phyloP scores from a whole-genome alignment of 2,329 filamentous ascomycete species.

The Penicillium sp. region DNA sequence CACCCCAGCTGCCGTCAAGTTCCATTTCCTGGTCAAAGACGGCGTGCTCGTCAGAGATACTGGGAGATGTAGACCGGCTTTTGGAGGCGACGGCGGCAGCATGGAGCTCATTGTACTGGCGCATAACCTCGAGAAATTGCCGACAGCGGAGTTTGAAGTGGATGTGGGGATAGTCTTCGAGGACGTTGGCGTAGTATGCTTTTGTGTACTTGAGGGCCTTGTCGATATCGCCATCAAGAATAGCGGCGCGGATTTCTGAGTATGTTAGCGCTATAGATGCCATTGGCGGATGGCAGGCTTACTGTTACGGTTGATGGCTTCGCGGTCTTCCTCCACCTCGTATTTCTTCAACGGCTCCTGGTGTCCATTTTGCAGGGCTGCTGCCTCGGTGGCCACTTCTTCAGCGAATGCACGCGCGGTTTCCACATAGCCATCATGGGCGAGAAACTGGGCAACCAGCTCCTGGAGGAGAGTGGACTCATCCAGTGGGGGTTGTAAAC shows the following conservation, averaged over 20 bases:
- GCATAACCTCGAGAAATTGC: constrained; percentile 94
- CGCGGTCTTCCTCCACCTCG: constrained; percentile 72
- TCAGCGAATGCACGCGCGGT: constrained; percentile 82
- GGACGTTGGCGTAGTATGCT: constrained; percentile 71
- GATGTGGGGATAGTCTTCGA: constrained; percentile 75
- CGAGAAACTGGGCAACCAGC: constrained; percentile 80
- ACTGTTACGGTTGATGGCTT: constrained; percentile 85
- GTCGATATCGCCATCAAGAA: constrained; percentile 90
- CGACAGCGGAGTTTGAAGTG: constrained; percentile 83
- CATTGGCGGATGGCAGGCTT: constrained; percentile 33
- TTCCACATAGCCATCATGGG: constrained; percentile 93
- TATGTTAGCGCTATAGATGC: neutral
- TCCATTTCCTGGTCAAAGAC: constrained; percentile 55
- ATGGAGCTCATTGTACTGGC: constrained; percentile 63
- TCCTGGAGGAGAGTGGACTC: constrained; percentile 78
- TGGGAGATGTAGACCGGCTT: constrained; percentile 37
- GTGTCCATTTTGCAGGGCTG: constrained; percentile 60
- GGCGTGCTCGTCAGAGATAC: constrained; percentile 41
- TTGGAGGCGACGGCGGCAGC: constrained; percentile 32
- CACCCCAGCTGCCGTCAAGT: constrained; percentile 44
- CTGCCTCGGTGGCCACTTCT: constrained; percentile 71
- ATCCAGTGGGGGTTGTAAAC: constrained; percentile 59
- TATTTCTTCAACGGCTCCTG: constrained; percentile 52
- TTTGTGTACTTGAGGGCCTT: constrained; percentile 77
- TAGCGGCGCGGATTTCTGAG: constrained; percentile 75